Conservation (phyloP, 129 eudicot genomes). For the Dittrichia graveolens region DNA sequence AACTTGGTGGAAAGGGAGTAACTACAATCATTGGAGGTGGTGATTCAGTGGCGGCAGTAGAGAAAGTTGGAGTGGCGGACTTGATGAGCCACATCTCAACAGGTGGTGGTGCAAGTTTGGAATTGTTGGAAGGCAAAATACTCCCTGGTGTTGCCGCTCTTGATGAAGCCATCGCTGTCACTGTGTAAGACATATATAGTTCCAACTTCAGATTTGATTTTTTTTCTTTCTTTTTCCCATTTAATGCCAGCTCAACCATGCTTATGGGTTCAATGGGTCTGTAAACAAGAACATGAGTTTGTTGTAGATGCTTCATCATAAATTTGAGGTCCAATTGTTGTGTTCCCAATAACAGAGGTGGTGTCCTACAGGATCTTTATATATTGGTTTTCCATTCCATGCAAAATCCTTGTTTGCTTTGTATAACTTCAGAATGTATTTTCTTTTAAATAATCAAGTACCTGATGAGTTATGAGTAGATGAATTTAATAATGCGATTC, state of each 20-base stretch:
- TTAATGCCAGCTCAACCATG: conserved; percentile 26
- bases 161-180: conserved; percentile 54
- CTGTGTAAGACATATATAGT: conserved; percentile 49
- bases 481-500: neutral
- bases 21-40: conserved; percentile 74
- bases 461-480: neutral
- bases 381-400: neutral
- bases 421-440: neutral
- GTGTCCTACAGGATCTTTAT: conserved; percentile 22
- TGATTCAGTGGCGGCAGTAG: conserved; percentile 71
- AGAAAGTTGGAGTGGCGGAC: conserved; percentile 76
- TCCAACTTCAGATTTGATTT: conserved; percentile 32
- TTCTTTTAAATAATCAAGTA: neutral
- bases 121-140: conserved; percentile 66
- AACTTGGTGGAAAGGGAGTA: conserved; percentile 55
- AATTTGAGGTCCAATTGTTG: conserved; percentile 38
- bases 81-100: conserved; percentile 78
- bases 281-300: conserved; percentile 53
- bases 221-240: neutral
- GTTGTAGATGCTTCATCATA: conserved; percentile 50
- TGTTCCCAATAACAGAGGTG: conserved; percentile 14
- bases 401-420: neutral
- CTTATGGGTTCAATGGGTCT: conserved; percentile 32
- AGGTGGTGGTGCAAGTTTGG: conserved; percentile 83
- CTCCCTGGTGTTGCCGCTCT: conserved; percentile 73